Percentiles rank a stretch among this genome's conserved stretches.
phyloP scores from a whole-genome alignment of 2,329 filamentous ascomycete genomes.

The Periconia sp. region DNA sequence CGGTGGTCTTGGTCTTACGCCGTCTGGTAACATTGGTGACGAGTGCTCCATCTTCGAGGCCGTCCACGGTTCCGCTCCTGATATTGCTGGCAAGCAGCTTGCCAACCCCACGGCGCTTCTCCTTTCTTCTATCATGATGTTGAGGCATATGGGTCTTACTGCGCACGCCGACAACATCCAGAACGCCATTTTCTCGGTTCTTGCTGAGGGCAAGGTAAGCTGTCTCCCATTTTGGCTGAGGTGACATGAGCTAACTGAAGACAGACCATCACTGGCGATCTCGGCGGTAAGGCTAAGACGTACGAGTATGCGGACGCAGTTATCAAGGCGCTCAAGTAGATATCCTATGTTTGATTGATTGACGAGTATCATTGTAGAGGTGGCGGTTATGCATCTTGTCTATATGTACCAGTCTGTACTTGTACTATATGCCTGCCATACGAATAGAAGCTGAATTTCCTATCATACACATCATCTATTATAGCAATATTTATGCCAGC shows the following conservation, averaged over 20 bases:
- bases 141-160: conserved; percentile 94
- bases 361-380: conserved; percentile 32
- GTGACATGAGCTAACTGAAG: conserved; percentile 18
- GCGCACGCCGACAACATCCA: conserved; percentile 88
- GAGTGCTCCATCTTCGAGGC: conserved; percentile 99
- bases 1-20: conserved; percentile 94
- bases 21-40: conserved; percentile 98
- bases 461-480: background rate
- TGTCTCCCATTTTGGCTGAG: background rate
- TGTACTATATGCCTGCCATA: conserved; percentile 44
- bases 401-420: conserved; percentile 43
- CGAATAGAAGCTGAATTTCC: conserved; percentile 20
- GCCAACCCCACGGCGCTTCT: conserved; percentile 97
- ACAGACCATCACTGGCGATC: conserved; percentile 84
- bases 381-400: conserved; percentile 45
- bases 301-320: conserved; percentile 92
- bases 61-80: conserved; percentile 95
- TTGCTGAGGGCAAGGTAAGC: conserved; percentile 88
- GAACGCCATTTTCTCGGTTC: conserved; percentile 91
- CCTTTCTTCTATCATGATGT: conserved; percentile 98
- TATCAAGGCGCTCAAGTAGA: conserved; percentile 67
- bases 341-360: conserved; percentile 27
- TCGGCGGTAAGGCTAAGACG: conserved; percentile 96
- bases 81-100: conserved; percentile 94
- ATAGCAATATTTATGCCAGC: too few relatives aligned